These are phyloP conservation scores for Trichomonascus vanleenenianus DNA, from an alignment of 805 yeast species.

Conservation along the genomic window DNA sequence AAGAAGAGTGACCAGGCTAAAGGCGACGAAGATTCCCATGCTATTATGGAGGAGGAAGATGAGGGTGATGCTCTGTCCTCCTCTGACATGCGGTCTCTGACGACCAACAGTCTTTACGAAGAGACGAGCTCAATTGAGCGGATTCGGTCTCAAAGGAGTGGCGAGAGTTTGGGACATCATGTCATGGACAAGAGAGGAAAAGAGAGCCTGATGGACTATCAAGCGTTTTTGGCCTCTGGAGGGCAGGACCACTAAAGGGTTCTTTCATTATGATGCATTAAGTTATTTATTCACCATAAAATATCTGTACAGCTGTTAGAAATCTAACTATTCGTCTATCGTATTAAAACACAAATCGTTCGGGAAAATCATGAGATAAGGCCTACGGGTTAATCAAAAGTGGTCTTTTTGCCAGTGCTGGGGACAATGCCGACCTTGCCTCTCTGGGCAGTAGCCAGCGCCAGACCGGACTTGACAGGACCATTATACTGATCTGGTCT, in stretches of 20 bases:
- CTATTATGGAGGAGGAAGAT: constrained; percentile 9
- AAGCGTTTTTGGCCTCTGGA: not conserved
- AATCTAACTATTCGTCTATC: too few relatives aligned
- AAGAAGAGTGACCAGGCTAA: constrained; percentile 12
- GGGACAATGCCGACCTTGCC: constrained; percentile 83
- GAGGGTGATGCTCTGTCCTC: constrained; percentile 2
- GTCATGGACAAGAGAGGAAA: too few relatives aligned
- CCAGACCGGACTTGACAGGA: constrained; percentile 53
- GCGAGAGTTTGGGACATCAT: too few relatives aligned
- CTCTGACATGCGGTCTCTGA: not conserved
- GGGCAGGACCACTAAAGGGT: not conserved
- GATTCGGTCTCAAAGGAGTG: too few relatives aligned
- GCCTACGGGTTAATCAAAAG: constrained; percentile 52
- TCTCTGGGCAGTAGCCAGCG: constrained; percentile 82
- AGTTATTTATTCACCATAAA: too few relatives aligned
- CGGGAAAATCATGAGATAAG: too few relatives aligned
- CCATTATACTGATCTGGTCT: not conserved
- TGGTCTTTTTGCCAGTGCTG: constrained; percentile 81
- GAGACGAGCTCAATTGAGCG: too few relatives aligned
- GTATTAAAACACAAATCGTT: too few relatives aligned
- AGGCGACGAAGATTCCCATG: constrained; percentile 11
- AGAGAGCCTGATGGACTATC: not conserved
- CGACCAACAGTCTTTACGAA: too few relatives aligned
- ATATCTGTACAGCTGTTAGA: too few relatives aligned
- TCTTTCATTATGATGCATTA: not conserved